Conservation (phyloP, 1,284 basidiomycete genomes). For the Sphaerobolus stellatus region DNA sequence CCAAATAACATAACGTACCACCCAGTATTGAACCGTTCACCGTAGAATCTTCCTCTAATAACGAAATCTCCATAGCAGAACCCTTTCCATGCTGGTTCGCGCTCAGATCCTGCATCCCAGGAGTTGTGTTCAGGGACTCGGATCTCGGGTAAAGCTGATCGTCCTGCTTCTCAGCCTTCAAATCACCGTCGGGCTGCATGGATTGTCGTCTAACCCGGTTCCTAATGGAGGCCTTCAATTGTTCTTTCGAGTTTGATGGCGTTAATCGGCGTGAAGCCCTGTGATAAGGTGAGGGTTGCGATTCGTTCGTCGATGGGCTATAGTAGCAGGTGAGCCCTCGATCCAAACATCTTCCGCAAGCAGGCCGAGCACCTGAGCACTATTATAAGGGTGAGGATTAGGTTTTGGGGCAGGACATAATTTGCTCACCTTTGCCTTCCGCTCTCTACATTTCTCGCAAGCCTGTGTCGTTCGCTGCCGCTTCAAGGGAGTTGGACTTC, state of each 20-base stretch:
- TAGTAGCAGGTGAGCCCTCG: constrained; percentile 5
- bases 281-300: neutral
- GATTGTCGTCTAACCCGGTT: neutral
- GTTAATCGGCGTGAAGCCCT: neutral
- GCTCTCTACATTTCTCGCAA: constrained; percentile 9
- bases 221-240: neutral
- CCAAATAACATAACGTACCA: no score
- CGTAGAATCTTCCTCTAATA: no score
- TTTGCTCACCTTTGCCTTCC: constrained; percentile 9
- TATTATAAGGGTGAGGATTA: neutral
- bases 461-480: constrained; percentile 10
- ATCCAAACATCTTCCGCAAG: constrained; percentile 5
- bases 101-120: no score
- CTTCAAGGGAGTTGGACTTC: constrained; percentile 42
- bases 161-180: no score
- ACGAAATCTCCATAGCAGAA: no score
- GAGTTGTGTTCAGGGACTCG: no score
- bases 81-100: no score
- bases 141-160: no score
- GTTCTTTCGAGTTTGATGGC: neutral
- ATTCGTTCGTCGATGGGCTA: neutral
- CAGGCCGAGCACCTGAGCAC: constrained; percentile 10
- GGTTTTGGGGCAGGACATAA: neutral
- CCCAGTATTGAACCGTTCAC: no score
- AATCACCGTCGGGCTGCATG: no score